Conservation (phyloP, 768 basidiomycete genomes). For the Suillus lakei region DNA sequence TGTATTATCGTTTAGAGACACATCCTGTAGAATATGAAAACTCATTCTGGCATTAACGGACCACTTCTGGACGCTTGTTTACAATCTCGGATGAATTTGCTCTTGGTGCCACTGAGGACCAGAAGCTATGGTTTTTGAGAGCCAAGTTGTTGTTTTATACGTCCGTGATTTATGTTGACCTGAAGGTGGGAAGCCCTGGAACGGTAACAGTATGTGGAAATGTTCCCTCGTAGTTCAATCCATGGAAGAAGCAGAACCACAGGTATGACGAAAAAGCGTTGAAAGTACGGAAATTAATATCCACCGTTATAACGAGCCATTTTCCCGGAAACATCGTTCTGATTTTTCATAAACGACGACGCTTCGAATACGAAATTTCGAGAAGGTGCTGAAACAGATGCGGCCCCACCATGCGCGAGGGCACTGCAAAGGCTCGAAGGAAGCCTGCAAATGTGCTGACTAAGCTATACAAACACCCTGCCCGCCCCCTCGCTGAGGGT, state of each 20-base stretch:
- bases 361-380: background rate
- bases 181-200: background rate
- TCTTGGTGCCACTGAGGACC: background rate
- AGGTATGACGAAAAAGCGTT: background rate
- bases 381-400: background rate
- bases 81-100: no score
- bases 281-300: background rate
- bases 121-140: background rate
- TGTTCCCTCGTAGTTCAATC: background rate
- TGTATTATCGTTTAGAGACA: background rate
- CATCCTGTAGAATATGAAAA: background rate
- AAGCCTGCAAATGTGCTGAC: background rate
- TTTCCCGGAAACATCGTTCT: background rate
- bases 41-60: background rate
- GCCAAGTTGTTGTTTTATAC: background rate
- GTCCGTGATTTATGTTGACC: background rate
- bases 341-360: background rate
- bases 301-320: background rate
- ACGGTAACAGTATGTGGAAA: background rate
- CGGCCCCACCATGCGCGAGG: background rate
- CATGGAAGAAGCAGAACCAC: background rate
- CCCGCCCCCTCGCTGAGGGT: background rate
- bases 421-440: background rate
- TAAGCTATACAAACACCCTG: background rate
- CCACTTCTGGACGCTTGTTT: background rate